Evolutionary conservation across 2,329 filamentous ascomycete species (phyloP), one percentile per base, ranked within the genome.

Genomic region (Fusarium torulosum): DNA sequence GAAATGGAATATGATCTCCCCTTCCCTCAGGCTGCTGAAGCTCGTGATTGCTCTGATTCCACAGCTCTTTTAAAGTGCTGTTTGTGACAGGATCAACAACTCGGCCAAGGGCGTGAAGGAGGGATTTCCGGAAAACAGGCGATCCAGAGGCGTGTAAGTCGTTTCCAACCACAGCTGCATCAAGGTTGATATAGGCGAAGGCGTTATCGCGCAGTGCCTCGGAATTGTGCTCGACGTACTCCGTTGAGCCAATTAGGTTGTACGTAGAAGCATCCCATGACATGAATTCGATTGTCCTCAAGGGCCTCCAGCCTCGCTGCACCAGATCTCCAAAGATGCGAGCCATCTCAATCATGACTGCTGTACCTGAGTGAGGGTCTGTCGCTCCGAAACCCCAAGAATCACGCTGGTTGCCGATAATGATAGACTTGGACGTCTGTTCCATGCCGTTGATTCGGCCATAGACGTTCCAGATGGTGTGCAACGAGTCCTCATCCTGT

Each of bases 191-290:
- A 74, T 99, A 99, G 11, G 92, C 94, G 66, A 93, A 88, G 0
- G 88, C 95, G 71, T 96, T 86, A 19, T 86, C 82, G 41, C 92
- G 90, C 8, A 99, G 84, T 4, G 81, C 77, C 0, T 94, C 89
- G 27, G 93, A 83, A 70, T 95, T 90, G 45, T 91, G 90, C 80
- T 99, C 96, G 44, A 99, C 96, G 74, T 91, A 95, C 77, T 99
- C 96, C 3, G 96, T 98, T 13, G 93, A 97, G 10, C 96, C 96
- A 59, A 97, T 92, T 44, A 96, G 82, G 78, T 97, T 97, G 81
- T 97, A 98, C 78, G 95, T 93, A 71, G 91, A 91, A 6, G 88
- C 96, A 77, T 99, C 96, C 96, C 96, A 99, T 33, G 93, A 97
- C 75, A 94, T 94, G 78, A 99, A 98, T 77, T 97, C 92, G 67